A percentile compares a stretch with the other conserved stretches of the same genome.
phyloP scores from a whole-genome alignment of 2,329 filamentous ascomycete species.

The Sporothrix inflata region DNA sequence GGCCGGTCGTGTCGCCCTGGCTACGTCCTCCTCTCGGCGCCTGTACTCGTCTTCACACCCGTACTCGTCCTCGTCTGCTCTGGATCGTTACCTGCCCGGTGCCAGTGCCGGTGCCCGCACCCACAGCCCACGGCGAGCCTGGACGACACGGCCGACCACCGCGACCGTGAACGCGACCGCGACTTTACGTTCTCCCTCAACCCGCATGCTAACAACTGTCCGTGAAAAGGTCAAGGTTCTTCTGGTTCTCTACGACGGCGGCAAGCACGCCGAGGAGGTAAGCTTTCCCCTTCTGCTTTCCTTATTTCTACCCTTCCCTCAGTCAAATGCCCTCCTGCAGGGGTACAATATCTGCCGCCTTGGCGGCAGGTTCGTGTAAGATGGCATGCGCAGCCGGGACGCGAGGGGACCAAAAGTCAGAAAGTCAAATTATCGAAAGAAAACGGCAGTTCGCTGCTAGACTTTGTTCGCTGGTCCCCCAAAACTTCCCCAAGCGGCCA shows the following conservation, averaged over 20 bases:
- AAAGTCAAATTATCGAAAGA: neutral
- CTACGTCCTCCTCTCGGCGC: slow-evolving; percentile 2
- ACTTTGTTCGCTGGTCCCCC: neutral
- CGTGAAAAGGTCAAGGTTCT: slow-evolving; percentile 87
- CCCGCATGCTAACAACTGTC: slow-evolving; percentile 58
- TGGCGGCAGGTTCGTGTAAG: neutral
- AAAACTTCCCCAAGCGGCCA: neutral
- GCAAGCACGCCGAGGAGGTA: slow-evolving; percentile 85
- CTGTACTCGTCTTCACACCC: slow-evolving; percentile 12
- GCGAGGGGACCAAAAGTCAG: neutral
- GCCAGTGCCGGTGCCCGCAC: no score
- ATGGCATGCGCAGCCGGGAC: neutral
- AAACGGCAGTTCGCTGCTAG: slow-evolving; percentile 2
- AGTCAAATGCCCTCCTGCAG: neutral
- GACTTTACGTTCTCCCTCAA: neutral
- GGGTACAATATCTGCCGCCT: neutral
- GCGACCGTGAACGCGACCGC: neutral
- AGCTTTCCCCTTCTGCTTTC: slow-evolving; percentile 37
- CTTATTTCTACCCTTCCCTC: neutral
- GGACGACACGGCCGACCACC: slow-evolving; percentile 9
- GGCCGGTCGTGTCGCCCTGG: slow-evolving; percentile 23
- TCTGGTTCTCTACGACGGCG: slow-evolving; percentile 89
- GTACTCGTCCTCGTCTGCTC: neutral
- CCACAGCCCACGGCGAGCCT: neutral
- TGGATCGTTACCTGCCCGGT: neutral